Percentiles rank a stretch among this genome's conserved stretches.
Evolutionary conservation across 257 asterid genomes (phyloP).

Genomic region (Linderniella brevidens): DNA sequence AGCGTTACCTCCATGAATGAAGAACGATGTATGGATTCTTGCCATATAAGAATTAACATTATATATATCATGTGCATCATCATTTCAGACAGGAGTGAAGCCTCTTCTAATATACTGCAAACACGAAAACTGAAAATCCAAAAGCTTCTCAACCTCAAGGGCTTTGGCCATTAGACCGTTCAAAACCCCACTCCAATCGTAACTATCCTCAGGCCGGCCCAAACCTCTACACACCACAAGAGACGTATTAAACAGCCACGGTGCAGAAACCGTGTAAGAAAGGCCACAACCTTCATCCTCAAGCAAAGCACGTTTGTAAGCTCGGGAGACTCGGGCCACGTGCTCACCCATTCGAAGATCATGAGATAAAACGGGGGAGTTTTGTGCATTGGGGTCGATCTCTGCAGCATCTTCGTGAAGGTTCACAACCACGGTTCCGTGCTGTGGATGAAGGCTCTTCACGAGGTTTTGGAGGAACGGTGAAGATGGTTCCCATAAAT

Average conservation of each 20-base stretch:
- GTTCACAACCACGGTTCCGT: slow-evolving; percentile 76
- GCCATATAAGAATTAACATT: too few species aligned
- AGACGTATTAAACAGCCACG: slow-evolving; percentile 70
- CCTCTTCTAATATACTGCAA: slow-evolving; percentile 46
- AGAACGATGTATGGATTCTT: too few species aligned
- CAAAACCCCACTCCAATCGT: slow-evolving; percentile 19
- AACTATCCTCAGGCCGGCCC: slow-evolving; percentile 11
- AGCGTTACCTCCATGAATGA: too few species aligned
- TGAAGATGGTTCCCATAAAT: slow-evolving; percentile 48
- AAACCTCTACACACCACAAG: slow-evolving; percentile 61
- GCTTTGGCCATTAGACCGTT: slow-evolving; percentile 26
- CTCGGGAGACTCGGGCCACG: slow-evolving; percentile 25
- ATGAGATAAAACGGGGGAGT: slow-evolving; percentile 7
- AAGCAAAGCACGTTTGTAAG: slow-evolving; percentile 38
- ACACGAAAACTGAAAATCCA: slow-evolving; percentile 59
- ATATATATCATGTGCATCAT: too few species aligned
- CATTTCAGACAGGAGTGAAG: slow-evolving; percentile 23
- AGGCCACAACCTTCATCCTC: slow-evolving; percentile 24
- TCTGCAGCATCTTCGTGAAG: slow-evolving; percentile 51
- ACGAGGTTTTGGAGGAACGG: slow-evolving; percentile 45
- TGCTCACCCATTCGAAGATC: slow-evolving; percentile 35
- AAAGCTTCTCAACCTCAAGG: slow-evolving; percentile 34
- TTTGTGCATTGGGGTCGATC: slow-evolving; percentile 11
- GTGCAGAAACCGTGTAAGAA: slow-evolving; percentile 50
- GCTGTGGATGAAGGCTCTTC: slow-evolving; percentile 48